These are phyloP conservation scores for Thecaphora thlaspeos DNA, from an alignment of 1,284 basidiomycete genomes.

Conservation along the genomic window DNA sequence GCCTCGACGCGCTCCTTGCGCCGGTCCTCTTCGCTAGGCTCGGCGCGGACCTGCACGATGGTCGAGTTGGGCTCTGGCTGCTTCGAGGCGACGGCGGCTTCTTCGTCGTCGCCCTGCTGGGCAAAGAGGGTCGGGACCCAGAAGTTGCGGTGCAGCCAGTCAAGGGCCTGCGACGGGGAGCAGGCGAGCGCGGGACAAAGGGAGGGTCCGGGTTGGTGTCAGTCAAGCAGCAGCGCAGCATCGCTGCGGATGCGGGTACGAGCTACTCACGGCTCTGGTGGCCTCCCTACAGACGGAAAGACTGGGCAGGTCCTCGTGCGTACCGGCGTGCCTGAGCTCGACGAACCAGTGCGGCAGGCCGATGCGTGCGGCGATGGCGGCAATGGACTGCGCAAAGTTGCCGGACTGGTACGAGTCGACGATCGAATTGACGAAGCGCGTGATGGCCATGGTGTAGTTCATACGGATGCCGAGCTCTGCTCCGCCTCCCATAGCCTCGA, in stretches of 20 bases:
- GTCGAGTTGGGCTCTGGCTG: slow-evolving; percentile 8
- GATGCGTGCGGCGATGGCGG: slow-evolving; percentile 79
- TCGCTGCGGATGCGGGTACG: neutral
- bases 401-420: slow-evolving; percentile 91
- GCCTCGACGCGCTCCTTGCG: slow-evolving; percentile 14
- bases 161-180: slow-evolving; percentile 15
- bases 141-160: slow-evolving; percentile 45
- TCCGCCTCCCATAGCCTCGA: slow-evolving; percentile 31
- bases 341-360: slow-evolving; percentile 85
- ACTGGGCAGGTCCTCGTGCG: slow-evolving; percentile 91
- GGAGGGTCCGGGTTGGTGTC: too few species aligned
- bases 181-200: neutral
- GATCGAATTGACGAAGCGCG: slow-evolving; percentile 71
- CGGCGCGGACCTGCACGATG: neutral
- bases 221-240: too few species aligned
- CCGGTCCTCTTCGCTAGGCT: slow-evolving; percentile 4
- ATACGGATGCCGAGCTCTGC: slow-evolving; percentile 29
- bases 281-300: slow-evolving; percentile 76
- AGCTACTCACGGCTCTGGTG: slow-evolving; percentile 59
- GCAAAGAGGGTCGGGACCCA: slow-evolving; percentile 39
- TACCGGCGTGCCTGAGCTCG: slow-evolving; percentile 89
- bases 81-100: neutral
- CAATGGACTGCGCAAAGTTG: slow-evolving; percentile 75
- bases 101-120: neutral
- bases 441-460: slow-evolving; percentile 45